Evolutionary conservation across 352 stramenopile species (phyloP).

Genomic region (Lagenidium giganteum): DNA sequence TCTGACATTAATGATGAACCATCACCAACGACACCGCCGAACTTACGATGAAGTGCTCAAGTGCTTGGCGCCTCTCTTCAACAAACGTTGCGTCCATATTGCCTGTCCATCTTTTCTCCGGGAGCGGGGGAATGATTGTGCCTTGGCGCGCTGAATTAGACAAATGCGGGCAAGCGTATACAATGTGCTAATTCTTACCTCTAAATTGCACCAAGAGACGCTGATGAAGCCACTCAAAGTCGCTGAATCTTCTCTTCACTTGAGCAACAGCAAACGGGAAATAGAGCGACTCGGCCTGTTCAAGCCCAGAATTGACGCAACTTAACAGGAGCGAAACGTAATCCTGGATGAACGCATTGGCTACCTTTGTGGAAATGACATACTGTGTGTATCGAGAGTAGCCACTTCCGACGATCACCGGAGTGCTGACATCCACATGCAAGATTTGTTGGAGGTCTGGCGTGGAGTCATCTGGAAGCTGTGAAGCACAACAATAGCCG

Average conservation of each 20-base stretch:
- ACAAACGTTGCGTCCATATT: slow-evolving; percentile 90
- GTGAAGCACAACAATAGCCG: not conserved
- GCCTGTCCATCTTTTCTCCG: slow-evolving; percentile 83
- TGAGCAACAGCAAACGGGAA: slow-evolving; percentile 66
- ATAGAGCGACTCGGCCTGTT: slow-evolving; percentile 54
- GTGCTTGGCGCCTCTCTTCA: slow-evolving; percentile 77
- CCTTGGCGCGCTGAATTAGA: too few species aligned
- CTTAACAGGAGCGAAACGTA: too few species aligned
- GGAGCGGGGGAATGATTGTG: slow-evolving; percentile 86
- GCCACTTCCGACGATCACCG: slow-evolving; percentile 68
- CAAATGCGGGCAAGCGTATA: not conserved
- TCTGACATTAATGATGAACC: not conserved
- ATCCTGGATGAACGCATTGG: too few species aligned
- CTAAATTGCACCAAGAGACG: slow-evolving; percentile 73
- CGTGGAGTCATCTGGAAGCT: slow-evolving; percentile 47
- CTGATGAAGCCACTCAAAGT: slow-evolving; percentile 89
- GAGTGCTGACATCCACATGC: slow-evolving; percentile 69
- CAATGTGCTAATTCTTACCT: slow-evolving; percentile 24
- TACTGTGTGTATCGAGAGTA: slow-evolving; percentile 88
- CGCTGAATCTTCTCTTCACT: slow-evolving; percentile 85
- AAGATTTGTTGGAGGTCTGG: slow-evolving; percentile 58
- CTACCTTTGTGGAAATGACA: slow-evolving; percentile 83
- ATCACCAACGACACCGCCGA: not conserved
- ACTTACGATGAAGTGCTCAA: slow-evolving; percentile 85
- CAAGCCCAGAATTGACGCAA: not conserved